Percentiles rank a stretch among this genome's conserved stretches.
Conservation (phyloP, 2,329 filamentous ascomycete species). For the Fusarium globosum region DNA sequence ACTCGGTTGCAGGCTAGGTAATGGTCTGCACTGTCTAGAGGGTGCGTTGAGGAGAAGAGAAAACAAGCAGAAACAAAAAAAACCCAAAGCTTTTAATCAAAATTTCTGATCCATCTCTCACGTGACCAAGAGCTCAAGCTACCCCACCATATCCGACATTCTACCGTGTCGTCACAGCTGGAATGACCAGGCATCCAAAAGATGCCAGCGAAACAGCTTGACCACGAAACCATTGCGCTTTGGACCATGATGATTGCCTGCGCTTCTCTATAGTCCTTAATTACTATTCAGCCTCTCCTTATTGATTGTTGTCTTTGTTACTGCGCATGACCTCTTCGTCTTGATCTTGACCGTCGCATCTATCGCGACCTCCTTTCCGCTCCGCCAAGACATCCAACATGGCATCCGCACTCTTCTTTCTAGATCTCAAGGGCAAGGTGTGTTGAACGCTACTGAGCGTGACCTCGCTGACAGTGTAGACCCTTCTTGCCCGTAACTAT, state of each 20-base stretch:
- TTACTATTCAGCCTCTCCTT: constrained; percentile 22
- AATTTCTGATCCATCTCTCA: constrained; percentile 10
- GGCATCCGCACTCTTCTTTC: constrained; percentile 98
- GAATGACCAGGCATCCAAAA: constrained; percentile 40
- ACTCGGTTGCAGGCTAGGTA: constrained; percentile 65
- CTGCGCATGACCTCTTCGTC: constrained; percentile 29
- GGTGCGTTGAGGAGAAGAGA: constrained; percentile 71
- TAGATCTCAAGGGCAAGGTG: constrained; percentile 99
- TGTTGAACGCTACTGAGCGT: constrained; percentile 8
- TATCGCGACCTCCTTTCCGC: constrained; percentile 45
- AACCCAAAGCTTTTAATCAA: constrained; percentile 22
- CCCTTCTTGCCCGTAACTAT: constrained; percentile 98
- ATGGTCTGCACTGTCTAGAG: constrained; percentile 89
- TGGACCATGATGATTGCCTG: constrained; percentile 43
- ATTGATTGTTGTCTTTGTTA: constrained; percentile 1
- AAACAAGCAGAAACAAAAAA: neutral
- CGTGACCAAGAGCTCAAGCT: constrained; percentile 32
- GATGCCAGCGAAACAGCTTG: constrained; percentile 44
- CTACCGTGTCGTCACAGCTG: constrained; percentile 37
- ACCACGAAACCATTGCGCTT: constrained; percentile 22
- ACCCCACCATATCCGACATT: constrained; percentile 43
- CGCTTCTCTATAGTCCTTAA: constrained; percentile 37
- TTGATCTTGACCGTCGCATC: constrained; percentile 31
- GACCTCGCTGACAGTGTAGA: constrained; percentile 64
- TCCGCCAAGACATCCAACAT: constrained; percentile 56